Base-by-base conservation (phyloP, 2,329 filamentous ascomycete species). In the Rhynchosporium graminicola region DNA sequence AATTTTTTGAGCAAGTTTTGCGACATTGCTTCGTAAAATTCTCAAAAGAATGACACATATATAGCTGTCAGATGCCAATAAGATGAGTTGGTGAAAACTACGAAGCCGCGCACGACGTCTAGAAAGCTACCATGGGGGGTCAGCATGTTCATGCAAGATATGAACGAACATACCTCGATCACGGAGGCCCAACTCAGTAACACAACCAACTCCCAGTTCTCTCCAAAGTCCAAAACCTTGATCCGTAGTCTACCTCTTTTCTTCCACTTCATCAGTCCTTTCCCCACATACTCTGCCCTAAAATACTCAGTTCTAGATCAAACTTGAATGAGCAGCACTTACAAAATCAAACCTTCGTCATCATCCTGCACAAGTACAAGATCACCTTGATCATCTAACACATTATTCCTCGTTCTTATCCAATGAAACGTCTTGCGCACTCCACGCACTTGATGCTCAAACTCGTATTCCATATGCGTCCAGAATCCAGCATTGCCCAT, bases 381-480 rank as follows among this genome's bases (percentile, higher is more conserved):
- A 62, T 70, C 68, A 3, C 67, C 67, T 42, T 70, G 68, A 63
- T 70, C 68, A 61, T 69, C 67, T 15, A 67, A 20, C 12, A 69
- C 33, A 59, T 68, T 69, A 62, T 69, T 70, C 52, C 66, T 64
- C 45, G 68, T 70, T 56, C 68, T 45, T 28, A 69, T 67, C 68
- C 68, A 70, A 36, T 65, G 50, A 40, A 70, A 70, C 5, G 38
- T 56, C 50, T 59, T 67, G 36, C 56, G 58, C 31, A 58, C 52
- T 8, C 67, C 66, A 51, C 47, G 43, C 3, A 63, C 10, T 42
- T 65, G 63, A 59, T 60, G 60, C 45, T 60, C 61, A 63, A 70
- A 69, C 38, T 64, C 63, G 55, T 70, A 70, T 40, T 59, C 61
- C 67, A 69, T 70, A 33, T 70, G 68, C 43, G 68, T 70, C 68